phyloP scores from a whole-genome alignment of 2,329 filamentous ascomycete genomes.

The Tolypocladium endophyticum region DNA sequence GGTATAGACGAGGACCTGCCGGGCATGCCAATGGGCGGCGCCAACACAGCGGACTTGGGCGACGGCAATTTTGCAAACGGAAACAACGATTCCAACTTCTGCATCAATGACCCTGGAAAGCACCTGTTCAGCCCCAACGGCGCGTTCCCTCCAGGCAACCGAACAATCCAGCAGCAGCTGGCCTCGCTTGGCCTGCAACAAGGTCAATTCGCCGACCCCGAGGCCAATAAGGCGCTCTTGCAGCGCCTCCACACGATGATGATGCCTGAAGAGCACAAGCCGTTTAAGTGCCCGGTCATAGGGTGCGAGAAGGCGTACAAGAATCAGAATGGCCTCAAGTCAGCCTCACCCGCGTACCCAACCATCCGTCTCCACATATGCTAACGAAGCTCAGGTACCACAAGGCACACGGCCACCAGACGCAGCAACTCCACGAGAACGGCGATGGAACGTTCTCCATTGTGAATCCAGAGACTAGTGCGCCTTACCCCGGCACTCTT shows the following conservation, averaged over 20 bases:
- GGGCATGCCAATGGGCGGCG: conserved; percentile 50
- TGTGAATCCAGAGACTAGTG: conserved; percentile 88
- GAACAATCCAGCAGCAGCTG: conserved; percentile 55
- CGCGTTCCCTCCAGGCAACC: conserved; percentile 53
- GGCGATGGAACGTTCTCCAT: conserved; percentile 96
- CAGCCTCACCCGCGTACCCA: conserved; percentile 24
- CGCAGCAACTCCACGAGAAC: conserved; percentile 93
- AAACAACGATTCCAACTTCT: conserved; percentile 36
- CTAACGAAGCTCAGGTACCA: conserved; percentile 41
- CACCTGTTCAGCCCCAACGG: conserved; percentile 80
- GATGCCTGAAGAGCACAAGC: conserved; percentile 85
- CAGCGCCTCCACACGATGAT: conserved; percentile 50
- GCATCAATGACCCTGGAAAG: conserved; percentile 91
- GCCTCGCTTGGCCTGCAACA: conserved; percentile 66
- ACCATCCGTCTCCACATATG: not conserved
- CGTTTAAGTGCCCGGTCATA: conserved; percentile 94
- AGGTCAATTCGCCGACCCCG: conserved; percentile 67
- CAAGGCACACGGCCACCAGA: conserved; percentile 85
- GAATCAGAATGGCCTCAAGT: conserved; percentile 98
- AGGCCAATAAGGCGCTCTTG: conserved; percentile 52
- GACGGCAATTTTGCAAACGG: conserved; percentile 41
- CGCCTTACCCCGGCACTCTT: conserved; percentile 87
- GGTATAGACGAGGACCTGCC: conserved; percentile 68
- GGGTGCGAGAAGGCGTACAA: conserved; percentile 99
- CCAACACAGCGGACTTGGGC: conserved; percentile 40